Evolutionary conservation across 768 basidiomycete genomes (phyloP).

Genomic region (Boletus eberwhitei): DNA sequence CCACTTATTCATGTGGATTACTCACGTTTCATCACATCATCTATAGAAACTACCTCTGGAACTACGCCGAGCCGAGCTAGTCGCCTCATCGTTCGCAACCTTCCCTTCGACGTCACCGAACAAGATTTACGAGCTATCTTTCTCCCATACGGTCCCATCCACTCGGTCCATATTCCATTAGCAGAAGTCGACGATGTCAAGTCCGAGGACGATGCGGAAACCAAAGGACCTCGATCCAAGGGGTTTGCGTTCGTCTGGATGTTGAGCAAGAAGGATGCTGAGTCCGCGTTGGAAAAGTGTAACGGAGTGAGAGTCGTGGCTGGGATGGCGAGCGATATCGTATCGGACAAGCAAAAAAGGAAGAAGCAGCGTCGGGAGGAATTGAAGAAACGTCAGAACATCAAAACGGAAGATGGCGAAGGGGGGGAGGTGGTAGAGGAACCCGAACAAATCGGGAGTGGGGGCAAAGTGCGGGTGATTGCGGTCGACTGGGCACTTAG

Average conservation of each 20-base stretch:
- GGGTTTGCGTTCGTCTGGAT: constrained; percentile 98
- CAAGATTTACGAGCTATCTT: constrained; percentile 84
- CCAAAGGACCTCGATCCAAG: constrained; percentile 40
- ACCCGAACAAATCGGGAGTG: constrained; percentile 33
- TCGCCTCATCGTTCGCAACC: constrained; percentile 87
- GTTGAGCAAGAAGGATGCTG: constrained; percentile 79
- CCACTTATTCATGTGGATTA: background rate
- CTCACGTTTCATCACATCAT: background rate
- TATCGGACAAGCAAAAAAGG: constrained; percentile 63
- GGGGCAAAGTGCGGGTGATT: constrained; percentile 56
- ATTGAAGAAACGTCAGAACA: constrained; percentile 39
- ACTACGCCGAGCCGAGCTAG: constrained; percentile 65
- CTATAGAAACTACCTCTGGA: constrained; percentile 31
- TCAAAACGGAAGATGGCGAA: constrained; percentile 33
- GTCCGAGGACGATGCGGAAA: constrained; percentile 30
- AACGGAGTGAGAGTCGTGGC: constrained; percentile 71
- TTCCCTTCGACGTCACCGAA: constrained; percentile 79
- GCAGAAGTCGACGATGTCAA: constrained; percentile 29
- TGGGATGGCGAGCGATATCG: constrained; percentile 55
- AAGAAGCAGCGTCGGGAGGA: constrained; percentile 57
- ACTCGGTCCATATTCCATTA: constrained; percentile 78
- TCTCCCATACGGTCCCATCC: constrained; percentile 81
- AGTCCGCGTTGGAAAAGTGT: constrained; percentile 72
- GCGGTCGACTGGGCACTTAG: constrained; percentile 97
- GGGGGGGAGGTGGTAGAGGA: constrained; percentile 36